A percentile compares a stretch with the other conserved stretches of the same genome.
Evolutionary conservation across 495 filamentous ascomycete genomes (phyloP).

Genomic region (Tirmania nivea): DNA sequence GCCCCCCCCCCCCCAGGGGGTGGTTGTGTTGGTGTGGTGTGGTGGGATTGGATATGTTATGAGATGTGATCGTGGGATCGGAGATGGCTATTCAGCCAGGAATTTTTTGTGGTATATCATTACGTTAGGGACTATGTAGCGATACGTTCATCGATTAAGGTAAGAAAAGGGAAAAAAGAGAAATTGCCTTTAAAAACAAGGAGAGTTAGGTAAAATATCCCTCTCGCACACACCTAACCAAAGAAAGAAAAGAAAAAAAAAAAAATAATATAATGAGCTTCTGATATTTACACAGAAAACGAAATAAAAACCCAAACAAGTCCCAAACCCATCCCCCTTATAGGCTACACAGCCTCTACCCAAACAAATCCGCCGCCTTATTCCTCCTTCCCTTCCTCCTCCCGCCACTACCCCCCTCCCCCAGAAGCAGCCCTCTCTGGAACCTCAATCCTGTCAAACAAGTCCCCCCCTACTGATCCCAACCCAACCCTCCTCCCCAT

Average conservation of each 20-base stretch:
- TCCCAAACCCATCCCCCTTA: neutral
- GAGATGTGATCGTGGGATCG: too few relatives aligned
- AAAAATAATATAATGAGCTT: neutral
- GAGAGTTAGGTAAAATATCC: too few relatives aligned
- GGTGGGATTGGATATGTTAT: too few relatives aligned
- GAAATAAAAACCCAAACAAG: neutral
- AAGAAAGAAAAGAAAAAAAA: neutral
- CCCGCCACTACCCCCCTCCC: slow-evolving; percentile 3
- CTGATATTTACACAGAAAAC: neutral
- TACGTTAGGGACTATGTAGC: too few relatives aligned
- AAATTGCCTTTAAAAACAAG: too few relatives aligned
- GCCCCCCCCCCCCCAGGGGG: too few relatives aligned
- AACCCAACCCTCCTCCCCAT: slow-evolving; percentile 14
- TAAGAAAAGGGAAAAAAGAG: too few relatives aligned
- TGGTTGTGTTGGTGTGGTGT: too few relatives aligned
- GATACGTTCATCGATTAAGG: too few relatives aligned
- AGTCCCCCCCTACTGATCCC: neutral
- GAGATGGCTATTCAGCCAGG: too few relatives aligned
- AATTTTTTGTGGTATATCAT: too few relatives aligned
- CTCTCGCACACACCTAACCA: neutral
- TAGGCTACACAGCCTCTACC: neutral
- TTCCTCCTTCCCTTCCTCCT: slow-evolving; percentile 9
- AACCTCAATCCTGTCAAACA: neutral
- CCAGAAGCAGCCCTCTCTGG: neutral
- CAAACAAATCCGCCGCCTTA: slow-evolving; percentile 18